A percentile compares a stretch with the other conserved stretches of the same genome.
Conservation (phyloP, 2,329 filamentous ascomycete species). For the Fusarium napiforme region DNA sequence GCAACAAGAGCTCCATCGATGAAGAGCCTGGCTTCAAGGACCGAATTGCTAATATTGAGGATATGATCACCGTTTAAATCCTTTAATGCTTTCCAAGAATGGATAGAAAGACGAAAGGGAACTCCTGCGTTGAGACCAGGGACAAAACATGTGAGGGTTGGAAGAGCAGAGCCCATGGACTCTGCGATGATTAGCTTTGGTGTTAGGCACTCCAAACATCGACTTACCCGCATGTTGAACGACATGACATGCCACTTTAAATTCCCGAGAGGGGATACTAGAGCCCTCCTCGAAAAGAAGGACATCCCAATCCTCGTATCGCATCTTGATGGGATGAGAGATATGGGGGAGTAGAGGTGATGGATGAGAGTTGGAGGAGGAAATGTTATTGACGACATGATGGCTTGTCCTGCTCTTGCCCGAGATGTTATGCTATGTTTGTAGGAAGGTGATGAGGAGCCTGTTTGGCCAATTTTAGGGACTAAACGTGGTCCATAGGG, state of each 20-base stretch:
- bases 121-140: constrained; percentile 68
- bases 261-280: constrained; percentile 81
- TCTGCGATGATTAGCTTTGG: constrained; percentile 51
- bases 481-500: neutral
- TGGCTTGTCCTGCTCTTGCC: neutral
- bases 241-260: constrained; percentile 80
- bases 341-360: constrained; percentile 2
- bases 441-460: constrained; percentile 20
- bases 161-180: constrained; percentile 65
- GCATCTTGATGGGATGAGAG: constrained; percentile 65
- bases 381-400: neutral
- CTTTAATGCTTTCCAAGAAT: constrained; percentile 74
- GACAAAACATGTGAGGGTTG: constrained; percentile 77
- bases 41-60: constrained; percentile 59
- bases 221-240: constrained; percentile 62
- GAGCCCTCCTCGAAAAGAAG: constrained; percentile 77
- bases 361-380: neutral
- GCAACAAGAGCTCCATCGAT: constrained; percentile 73
- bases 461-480: neutral
- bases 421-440: neutral
- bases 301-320: constrained; percentile 88
- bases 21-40: constrained; percentile 75
- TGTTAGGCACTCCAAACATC: no score
- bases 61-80: neutral
- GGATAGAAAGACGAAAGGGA: constrained; percentile 78